A percentile compares a stretch with the other conserved stretches of the same genome.
phyloP scores from a whole-genome alignment of 129 eudicot species.

The Pittosporum tobira region DNA sequence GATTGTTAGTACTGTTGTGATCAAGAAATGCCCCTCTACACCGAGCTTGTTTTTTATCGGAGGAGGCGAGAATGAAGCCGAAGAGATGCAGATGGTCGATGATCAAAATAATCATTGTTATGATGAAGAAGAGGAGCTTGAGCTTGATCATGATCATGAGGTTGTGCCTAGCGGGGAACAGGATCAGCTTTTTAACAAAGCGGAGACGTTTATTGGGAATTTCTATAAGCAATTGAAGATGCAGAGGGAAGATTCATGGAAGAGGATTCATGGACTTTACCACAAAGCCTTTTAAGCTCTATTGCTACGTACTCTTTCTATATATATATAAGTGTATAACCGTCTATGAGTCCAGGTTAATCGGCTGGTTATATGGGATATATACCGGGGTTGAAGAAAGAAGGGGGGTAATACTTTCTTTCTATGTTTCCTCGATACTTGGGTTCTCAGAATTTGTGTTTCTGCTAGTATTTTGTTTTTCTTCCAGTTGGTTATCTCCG shows the following conservation, averaged over 20 bases:
- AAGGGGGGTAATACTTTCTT: too few species aligned
- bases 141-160: too few species aligned
- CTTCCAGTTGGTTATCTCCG: too few species aligned
- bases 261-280: constrained; percentile 32
- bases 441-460: too few species aligned
- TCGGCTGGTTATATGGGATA: too few species aligned
- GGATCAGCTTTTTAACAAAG: constrained; percentile 34
- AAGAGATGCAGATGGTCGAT: constrained; percentile 1
- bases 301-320: neutral
- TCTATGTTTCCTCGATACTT: too few species aligned
- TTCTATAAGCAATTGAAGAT: constrained; percentile 51
- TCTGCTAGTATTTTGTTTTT: too few species aligned
- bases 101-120: neutral
- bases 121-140: constrained; percentile 13
- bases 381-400: too few species aligned
- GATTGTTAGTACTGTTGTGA: neutral
- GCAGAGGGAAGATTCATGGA: constrained; percentile 52
- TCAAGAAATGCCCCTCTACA: constrained; percentile 35
- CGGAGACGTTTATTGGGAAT: constrained; percentile 41
- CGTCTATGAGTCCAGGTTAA: too few species aligned
- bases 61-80: constrained; percentile 11
- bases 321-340: neutral
- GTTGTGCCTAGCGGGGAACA: constrained; percentile 13
- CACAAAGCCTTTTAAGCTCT: constrained; percentile 22
- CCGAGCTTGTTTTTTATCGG: constrained; percentile 42